phyloP scores from a whole-genome alignment of 2,329 filamentous ascomycete species.

The Xylaria sp. region DNA sequence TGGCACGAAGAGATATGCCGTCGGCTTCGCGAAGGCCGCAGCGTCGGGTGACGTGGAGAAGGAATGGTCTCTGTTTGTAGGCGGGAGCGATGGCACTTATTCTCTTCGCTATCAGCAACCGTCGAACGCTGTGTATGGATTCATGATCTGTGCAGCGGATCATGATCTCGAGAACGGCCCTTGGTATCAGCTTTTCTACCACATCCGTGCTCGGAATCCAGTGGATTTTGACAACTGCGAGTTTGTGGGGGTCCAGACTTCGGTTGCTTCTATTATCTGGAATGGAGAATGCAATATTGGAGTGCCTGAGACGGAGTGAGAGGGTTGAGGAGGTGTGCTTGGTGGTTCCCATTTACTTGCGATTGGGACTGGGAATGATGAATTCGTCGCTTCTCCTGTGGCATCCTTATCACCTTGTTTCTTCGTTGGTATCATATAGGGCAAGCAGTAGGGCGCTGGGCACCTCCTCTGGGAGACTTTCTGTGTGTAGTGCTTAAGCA shows the following conservation, averaged over 20 bases:
- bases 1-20: slow-evolving; percentile 24
- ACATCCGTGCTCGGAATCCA: slow-evolving; percentile 10
- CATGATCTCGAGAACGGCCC: slow-evolving; percentile 22
- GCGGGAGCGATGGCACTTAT: slow-evolving; percentile 24
- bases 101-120: slow-evolving; percentile 22
- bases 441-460: neutral
- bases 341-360: too few relatives aligned
- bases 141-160: slow-evolving; percentile 28
- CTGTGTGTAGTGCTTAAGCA: neutral
- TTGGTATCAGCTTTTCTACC: slow-evolving; percentile 34
- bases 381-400: neutral
- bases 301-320: slow-evolving; percentile 16
- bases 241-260: slow-evolving; percentile 29
- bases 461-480: neutral
- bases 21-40: slow-evolving; percentile 31
- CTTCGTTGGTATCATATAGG: neutral
- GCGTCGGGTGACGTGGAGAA: slow-evolving; percentile 27
- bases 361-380: neutral
- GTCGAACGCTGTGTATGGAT: slow-evolving; percentile 22
- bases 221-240: slow-evolving; percentile 28
- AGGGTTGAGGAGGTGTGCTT: too few relatives aligned
- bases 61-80: slow-evolving; percentile 26
- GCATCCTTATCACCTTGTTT: neutral
- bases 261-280: slow-evolving; percentile 29
- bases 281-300: slow-evolving; percentile 34